Conservation (phyloP, 768 basidiomycete species). For the Austroboletus eburneus region DNA sequence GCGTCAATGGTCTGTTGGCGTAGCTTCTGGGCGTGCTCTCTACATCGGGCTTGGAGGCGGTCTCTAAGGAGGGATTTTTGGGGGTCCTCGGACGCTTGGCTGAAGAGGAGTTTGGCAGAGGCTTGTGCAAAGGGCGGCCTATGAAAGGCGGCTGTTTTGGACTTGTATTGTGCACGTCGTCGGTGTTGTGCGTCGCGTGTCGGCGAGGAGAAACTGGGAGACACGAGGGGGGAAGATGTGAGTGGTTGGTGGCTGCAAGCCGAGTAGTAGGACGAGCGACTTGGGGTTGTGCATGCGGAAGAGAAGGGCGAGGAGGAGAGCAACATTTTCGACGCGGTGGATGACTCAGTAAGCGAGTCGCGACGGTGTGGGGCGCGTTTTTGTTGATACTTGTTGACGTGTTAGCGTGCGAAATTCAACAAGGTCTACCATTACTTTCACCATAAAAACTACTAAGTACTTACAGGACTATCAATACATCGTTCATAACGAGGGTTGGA, state of each 20-base stretch:
- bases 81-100: conserved; percentile 36
- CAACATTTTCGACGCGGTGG: too few species aligned
- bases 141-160: conserved; percentile 24
- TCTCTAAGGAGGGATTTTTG: conserved; percentile 56
- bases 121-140: conserved; percentile 13
- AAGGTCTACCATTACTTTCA: too few species aligned
- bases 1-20: conserved; percentile 44
- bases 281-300: conserved; percentile 36
- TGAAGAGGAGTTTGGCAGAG: conserved; percentile 15
- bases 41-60: conserved; percentile 56
- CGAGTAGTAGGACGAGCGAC: conserved; percentile 27
- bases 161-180: conserved; percentile 55
- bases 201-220: conserved; percentile 43
- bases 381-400: conserved; percentile 11
- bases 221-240: conserved; percentile 52
- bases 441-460: too few species aligned
- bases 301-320: conserved; percentile 29
- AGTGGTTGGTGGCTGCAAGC: conserved; percentile 33
- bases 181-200: conserved; percentile 42
- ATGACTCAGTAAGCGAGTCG: too few species aligned
- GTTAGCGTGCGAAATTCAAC: not conserved
- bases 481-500: too few species aligned
- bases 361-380: conserved; percentile 3
- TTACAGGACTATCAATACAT: too few species aligned
- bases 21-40: conserved; percentile 57